Percentiles rank a stretch among this genome's conserved stretches.
These are phyloP conservation scores for Boletus sp. DNA, from an alignment of 768 basidiomycete species.

Conservation along the genomic window DNA sequence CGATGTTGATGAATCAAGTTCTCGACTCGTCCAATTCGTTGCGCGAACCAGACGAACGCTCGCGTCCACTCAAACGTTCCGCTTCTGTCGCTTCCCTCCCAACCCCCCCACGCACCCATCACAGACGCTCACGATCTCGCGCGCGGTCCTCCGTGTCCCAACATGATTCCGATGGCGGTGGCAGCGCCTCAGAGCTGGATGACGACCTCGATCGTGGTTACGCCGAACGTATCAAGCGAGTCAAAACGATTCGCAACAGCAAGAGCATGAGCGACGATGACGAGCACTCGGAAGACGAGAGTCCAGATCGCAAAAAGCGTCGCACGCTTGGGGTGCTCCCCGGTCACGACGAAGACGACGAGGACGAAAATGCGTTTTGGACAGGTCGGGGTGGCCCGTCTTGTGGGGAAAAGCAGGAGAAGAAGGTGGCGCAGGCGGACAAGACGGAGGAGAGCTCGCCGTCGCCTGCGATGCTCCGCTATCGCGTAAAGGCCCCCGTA, in stretches of 20 bases:
- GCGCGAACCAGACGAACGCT: slow-evolving; percentile 12
- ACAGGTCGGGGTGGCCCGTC: slow-evolving; percentile 21
- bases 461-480: slow-evolving; percentile 38
- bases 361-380: slow-evolving; percentile 42
- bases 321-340: slow-evolving; percentile 34
- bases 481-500: slow-evolving; percentile 44
- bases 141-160: slow-evolving; percentile 47
- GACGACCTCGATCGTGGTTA: slow-evolving; percentile 14
- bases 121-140: slow-evolving; percentile 46
- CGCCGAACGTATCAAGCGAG: slow-evolving; percentile 12
- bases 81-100: slow-evolving; percentile 64
- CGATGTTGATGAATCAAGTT: slow-evolving; percentile 33
- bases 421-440: slow-evolving; percentile 1
- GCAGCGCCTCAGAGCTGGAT: slow-evolving; percentile 37
- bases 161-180: slow-evolving; percentile 38
- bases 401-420: slow-evolving; percentile 3
- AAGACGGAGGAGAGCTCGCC: slow-evolving; percentile 21
- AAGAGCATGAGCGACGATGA: slow-evolving; percentile 18
- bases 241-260: slow-evolving; percentile 14
- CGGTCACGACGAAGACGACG: slow-evolving; percentile 51
- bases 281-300: slow-evolving; percentile 18
- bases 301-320: slow-evolving; percentile 38
- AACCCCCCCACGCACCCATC: slow-evolving; percentile 61
- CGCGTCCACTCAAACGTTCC: slow-evolving; percentile 55
- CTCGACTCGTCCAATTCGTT: slow-evolving; percentile 33